Evolutionary conservation across 148 eudicot genomes (phyloP).

Genomic region (Chenopodium suecicum): DNA sequence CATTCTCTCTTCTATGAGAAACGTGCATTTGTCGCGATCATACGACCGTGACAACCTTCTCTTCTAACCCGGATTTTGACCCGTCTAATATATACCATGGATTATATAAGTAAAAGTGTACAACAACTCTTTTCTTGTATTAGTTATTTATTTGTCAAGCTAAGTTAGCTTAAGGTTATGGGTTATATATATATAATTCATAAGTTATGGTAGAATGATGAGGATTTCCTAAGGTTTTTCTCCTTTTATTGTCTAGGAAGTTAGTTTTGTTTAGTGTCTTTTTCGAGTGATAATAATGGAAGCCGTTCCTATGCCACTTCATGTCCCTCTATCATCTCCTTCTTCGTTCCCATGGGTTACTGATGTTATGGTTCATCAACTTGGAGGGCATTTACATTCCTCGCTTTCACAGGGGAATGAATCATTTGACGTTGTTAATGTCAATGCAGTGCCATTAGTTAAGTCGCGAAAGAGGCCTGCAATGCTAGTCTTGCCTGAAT

Average conservation of each 20-base stretch:
- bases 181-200: neutral
- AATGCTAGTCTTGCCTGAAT: constrained; percentile 38
- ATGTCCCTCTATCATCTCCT: constrained; percentile 9
- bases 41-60: neutral
- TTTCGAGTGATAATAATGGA: constrained; percentile 16
- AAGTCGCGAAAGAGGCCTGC: constrained; percentile 38
- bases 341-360: constrained; percentile 16
- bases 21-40: constrained; percentile 2
- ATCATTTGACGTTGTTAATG: neutral
- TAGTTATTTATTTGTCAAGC: neutral
- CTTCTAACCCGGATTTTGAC: constrained; percentile 3
- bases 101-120: no score
- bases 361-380: constrained; percentile 20
- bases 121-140: neutral
- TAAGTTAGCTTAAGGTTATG: neutral
- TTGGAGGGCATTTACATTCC: constrained; percentile 15
- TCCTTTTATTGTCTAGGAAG: neutral
- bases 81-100: constrained; percentile 2
- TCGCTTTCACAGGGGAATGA: neutral
- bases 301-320: neutral
- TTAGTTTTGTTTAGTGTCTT: neutral
- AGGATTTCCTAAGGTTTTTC: constrained; percentile 17
- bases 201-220: constrained; percentile 12
- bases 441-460: constrained; percentile 3
- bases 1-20: neutral